A percentile compares a stretch with the other conserved stretches of the same genome.
Conservation (phyloP, 1,284 basidiomycete species). For the Volvariella surrecta region DNA sequence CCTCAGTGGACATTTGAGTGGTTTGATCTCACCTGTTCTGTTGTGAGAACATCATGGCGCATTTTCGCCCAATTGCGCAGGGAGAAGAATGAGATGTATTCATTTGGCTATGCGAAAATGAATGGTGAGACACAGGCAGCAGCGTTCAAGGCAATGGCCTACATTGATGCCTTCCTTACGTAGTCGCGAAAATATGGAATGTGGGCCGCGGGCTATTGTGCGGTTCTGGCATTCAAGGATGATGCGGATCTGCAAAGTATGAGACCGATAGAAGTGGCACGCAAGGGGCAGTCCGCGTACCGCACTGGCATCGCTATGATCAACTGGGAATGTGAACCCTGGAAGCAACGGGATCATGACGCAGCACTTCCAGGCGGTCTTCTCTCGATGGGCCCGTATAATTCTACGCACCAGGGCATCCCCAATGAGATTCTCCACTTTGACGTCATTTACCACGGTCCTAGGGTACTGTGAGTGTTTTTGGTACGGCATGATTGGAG, state of each 20-base stretch:
- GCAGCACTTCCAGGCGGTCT: conserved; percentile 85
- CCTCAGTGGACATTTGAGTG: not conserved
- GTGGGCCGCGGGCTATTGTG: conserved; percentile 82
- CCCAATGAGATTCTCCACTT: conserved; percentile 90
- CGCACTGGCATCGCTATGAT: conserved; percentile 87
- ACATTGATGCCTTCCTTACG: conserved; percentile 87
- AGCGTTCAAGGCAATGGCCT: conserved; percentile 17
- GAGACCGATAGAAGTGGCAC: not conserved
- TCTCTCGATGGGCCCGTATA: conserved; percentile 80
- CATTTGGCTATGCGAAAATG: conserved; percentile 59
- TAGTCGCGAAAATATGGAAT: conserved; percentile 88
- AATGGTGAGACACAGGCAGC: not conserved
- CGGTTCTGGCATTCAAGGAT: conserved; percentile 93
- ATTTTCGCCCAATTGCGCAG: conserved; percentile 93
- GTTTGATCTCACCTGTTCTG: conserved; percentile 63
- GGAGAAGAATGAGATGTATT: conserved; percentile 91
- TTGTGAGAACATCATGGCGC: conserved; percentile 77
- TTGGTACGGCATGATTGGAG: conserved; percentile 4
- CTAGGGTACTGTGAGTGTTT: conserved; percentile 25
- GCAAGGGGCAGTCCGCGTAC: conserved; percentile 34
- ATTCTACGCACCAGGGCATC: conserved; percentile 92
- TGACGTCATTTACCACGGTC: conserved; percentile 80
- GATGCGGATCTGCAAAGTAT: conserved; percentile 61
- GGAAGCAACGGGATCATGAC: conserved; percentile 91
- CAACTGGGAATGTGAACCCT: conserved; percentile 91